A percentile compares a stretch with the other conserved stretches of the same genome.
These are phyloP conservation scores for Lavandula angustifolia DNA, from an alignment of 257 asterid species.

Conservation along the genomic window DNA sequence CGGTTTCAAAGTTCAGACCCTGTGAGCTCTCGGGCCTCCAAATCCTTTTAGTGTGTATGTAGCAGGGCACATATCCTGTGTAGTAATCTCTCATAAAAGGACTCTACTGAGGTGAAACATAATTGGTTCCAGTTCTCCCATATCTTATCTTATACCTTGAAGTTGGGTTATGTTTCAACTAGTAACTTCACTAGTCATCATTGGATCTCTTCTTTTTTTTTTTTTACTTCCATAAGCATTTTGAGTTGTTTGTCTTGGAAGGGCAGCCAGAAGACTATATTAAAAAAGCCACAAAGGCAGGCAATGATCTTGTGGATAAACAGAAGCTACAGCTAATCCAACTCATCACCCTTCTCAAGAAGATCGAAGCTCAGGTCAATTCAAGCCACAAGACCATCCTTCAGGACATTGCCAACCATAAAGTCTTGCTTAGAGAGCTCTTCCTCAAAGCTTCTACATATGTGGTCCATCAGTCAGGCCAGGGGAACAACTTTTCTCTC, in stretches of 20 bases:
- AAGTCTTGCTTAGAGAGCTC: constrained; percentile 42
- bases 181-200: not conserved
- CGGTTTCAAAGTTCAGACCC: constrained; percentile 15
- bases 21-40: not conserved
- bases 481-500: constrained; percentile 37
- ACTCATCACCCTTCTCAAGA: constrained; percentile 59
- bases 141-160: constrained; percentile 1
- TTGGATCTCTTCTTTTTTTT: not conserved
- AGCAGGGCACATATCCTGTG: not conserved
- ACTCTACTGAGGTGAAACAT: constrained; percentile 5
- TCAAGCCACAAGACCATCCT: constrained; percentile 59
- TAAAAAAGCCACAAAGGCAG: constrained; percentile 45
- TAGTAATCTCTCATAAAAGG: constrained; percentile 12
- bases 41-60: not conserved
- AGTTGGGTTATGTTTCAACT: constrained; percentile 14
- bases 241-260: constrained; percentile 6
- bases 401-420: constrained; percentile 52
- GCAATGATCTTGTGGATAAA: constrained; percentile 60
- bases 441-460: constrained; percentile 52
- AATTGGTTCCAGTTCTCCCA: constrained; percentile 22
- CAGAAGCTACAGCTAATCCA: constrained; percentile 59
- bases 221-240: not conserved
- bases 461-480: constrained; percentile 48
- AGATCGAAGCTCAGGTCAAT: constrained; percentile 64
- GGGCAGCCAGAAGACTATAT: constrained; percentile 49